These are phyloP conservation scores for Gnomoniopsis sp. DNA, from an alignment of 2,329 filamentous ascomycete genomes.

Conservation along the genomic window DNA sequence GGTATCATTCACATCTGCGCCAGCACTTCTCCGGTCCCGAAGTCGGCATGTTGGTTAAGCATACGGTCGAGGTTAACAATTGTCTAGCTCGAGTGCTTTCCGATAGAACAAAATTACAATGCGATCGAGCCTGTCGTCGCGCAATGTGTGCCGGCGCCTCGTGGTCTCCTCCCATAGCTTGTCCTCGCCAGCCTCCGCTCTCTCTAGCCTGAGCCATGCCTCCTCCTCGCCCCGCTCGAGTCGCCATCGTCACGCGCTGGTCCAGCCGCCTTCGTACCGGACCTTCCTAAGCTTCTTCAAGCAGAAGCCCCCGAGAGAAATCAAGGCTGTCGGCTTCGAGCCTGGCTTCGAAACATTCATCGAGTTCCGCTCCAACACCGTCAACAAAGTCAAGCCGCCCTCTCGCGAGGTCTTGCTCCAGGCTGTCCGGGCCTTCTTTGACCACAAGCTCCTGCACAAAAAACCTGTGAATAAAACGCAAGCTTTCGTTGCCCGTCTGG, in stretches of 20 bases:
- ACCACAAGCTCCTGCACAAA: constrained; percentile 45
- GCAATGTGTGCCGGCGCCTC: constrained; percentile 56
- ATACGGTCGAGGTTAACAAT: not conserved
- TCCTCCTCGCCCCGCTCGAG: constrained; percentile 15
- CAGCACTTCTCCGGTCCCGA: not conserved
- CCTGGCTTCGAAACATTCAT: constrained; percentile 71
- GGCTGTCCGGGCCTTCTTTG: constrained; percentile 64
- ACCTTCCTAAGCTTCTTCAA: constrained; percentile 57
- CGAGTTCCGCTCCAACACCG: constrained; percentile 60
- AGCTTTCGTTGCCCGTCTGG: constrained; percentile 53
- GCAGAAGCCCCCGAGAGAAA: constrained; percentile 53
- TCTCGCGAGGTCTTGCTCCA: constrained; percentile 57
- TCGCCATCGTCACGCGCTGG: not conserved
- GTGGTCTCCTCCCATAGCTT: constrained; percentile 43
- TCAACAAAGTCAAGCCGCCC: constrained; percentile 63
- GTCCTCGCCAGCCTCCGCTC: constrained; percentile 28
- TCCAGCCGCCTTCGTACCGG: constrained; percentile 8
- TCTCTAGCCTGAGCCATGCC: constrained; percentile 6
- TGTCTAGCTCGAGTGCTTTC: constrained; percentile 6
- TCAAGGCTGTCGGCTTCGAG: constrained; percentile 61
- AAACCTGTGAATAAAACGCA: constrained; percentile 62
- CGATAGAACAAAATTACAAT: constrained; percentile 34
- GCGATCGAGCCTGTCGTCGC: constrained; percentile 59
- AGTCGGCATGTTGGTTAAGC: not conserved
- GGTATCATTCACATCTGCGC: not conserved